A percentile compares a stretch with the other conserved stretches of the same genome.
Evolutionary conservation across 345 rosid genomes (phyloP).

Genomic region (Hibiscus tridactylites): DNA sequence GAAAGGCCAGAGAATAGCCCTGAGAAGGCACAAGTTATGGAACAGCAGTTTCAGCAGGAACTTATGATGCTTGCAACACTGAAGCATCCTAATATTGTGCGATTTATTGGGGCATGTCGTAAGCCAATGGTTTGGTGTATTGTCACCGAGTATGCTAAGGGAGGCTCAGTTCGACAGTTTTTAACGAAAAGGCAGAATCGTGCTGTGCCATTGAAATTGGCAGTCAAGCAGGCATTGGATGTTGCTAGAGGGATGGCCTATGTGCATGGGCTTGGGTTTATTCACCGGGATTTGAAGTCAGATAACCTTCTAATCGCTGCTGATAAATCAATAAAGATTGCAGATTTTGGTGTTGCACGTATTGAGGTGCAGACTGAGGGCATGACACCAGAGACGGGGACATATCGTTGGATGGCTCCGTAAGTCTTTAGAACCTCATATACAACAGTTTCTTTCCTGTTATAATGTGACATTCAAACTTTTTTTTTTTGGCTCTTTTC

Average conservation of each 20-base stretch:
- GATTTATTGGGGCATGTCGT: conserved; percentile 44
- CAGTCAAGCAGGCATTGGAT: conserved; percentile 45
- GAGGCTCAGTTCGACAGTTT: too few species aligned
- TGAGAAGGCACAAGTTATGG: conserved; percentile 42
- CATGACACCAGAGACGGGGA: conserved; percentile 56
- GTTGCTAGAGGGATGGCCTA: conserved; percentile 48
- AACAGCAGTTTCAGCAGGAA: conserved; percentile 51
- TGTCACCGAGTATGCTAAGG: conserved; percentile 26
- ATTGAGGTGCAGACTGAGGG: conserved; percentile 48
- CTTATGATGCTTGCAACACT: conserved; percentile 52
- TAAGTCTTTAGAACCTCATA: conserved; percentile 20
- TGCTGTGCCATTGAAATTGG: conserved; percentile 41
- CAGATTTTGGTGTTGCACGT: conserved; percentile 49
- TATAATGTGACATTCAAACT: neutral
- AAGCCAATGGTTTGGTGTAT: conserved; percentile 48
- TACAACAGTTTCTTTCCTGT: conserved; percentile 1
- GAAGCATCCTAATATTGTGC: conserved; percentile 45
- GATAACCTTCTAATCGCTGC: conserved; percentile 42
- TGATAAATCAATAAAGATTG: conserved; percentile 43
- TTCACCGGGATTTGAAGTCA: conserved; percentile 46
- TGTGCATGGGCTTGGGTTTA: conserved; percentile 42
- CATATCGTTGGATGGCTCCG: conserved; percentile 61
- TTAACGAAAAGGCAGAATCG: conserved; percentile 12
- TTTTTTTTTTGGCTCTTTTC: neutral
- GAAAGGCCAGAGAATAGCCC: conserved; percentile 45